These are phyloP conservation scores for Trichodelitschia bisporula DNA, from an alignment of 495 filamentous ascomycete genomes.

Conservation along the genomic window DNA sequence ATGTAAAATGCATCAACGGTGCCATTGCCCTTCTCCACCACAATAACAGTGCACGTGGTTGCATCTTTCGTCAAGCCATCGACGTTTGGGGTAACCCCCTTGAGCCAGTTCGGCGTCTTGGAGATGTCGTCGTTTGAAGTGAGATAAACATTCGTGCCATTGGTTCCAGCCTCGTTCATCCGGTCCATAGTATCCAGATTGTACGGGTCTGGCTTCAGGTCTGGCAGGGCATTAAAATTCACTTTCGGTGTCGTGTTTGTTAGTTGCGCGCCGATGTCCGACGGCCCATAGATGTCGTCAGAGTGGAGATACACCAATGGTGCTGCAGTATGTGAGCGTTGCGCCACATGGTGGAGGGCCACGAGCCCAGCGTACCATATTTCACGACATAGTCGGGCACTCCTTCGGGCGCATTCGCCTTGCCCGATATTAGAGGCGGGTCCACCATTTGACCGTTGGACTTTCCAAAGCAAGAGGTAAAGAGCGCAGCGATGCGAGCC, in stretches of 20 bases:
- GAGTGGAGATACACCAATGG: conserved; percentile 24
- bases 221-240: conserved; percentile 22
- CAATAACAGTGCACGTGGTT: conserved; percentile 25
- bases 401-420: no score
- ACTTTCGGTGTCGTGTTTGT: conserved; percentile 28
- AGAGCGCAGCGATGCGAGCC: no score
- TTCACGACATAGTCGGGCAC: neutral
- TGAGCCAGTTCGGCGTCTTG: conserved; percentile 26
- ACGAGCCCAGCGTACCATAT: conserved; percentile 1
- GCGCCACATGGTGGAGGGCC: no score
- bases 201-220: conserved; percentile 19
- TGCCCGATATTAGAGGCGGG: no score
- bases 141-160: conserved; percentile 28
- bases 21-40: conserved; percentile 27
- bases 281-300: conserved; percentile 30
- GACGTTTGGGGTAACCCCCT: conserved; percentile 18
- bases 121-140: conserved; percentile 32
- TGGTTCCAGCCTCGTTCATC: conserved; percentile 24
- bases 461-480: no score
- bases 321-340: conserved; percentile 4
- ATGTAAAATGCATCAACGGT: conserved; percentile 41
- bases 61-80: conserved; percentile 23
- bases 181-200: conserved; percentile 29
- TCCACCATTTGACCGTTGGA: no score
- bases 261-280: conserved; percentile 31